These are phyloP conservation scores for Backusella sp. DNA, from an alignment of 192 early-diverging fungal genomes.

Conservation along the genomic window DNA sequence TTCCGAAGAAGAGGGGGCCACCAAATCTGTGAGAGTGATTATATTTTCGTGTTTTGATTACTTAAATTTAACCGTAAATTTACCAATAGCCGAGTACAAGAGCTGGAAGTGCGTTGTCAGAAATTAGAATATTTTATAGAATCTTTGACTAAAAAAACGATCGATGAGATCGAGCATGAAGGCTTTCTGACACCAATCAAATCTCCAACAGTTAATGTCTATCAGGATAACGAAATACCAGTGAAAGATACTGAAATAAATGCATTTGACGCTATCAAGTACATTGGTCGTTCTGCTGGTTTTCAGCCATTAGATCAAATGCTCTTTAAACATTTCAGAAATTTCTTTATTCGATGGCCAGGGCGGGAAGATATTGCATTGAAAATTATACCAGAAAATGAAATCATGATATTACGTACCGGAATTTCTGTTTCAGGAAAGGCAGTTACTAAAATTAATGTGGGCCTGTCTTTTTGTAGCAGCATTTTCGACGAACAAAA, in stretches of 20 bases:
- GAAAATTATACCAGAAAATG: conserved; percentile 20
- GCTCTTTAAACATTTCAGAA: conserved; percentile 18
- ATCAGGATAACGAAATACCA: conserved; percentile 5
- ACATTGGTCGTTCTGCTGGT: conserved; percentile 28
- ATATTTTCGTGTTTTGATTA: conserved; percentile 1
- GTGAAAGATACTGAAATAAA: background rate
- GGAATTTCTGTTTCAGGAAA: conserved; percentile 17
- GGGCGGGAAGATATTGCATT: conserved; percentile 27
- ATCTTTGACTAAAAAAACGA: conserved; percentile 18
- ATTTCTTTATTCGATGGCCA: conserved; percentile 24
- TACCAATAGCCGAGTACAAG: conserved; percentile 7
- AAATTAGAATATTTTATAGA: conserved; percentile 31
- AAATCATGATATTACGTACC: conserved; percentile 28
- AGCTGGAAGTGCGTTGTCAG: conserved; percentile 27
- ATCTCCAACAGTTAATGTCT: background rate
- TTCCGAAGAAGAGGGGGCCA: conserved; percentile 29
- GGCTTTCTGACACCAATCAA: conserved; percentile 12
- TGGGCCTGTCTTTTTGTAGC: conserved; percentile 24
- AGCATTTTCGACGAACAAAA: conserved; percentile 7
- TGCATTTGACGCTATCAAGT: conserved; percentile 25
- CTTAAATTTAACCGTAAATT: background rate
- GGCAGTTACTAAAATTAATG: background rate
- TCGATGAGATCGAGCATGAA: conserved; percentile 26
- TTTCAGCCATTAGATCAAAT: conserved; percentile 25
- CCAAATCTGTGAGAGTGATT: conserved; percentile 22